phyloP scores from a whole-genome alignment of 129 eudicot genomes.

The Artemisia annua region DNA sequence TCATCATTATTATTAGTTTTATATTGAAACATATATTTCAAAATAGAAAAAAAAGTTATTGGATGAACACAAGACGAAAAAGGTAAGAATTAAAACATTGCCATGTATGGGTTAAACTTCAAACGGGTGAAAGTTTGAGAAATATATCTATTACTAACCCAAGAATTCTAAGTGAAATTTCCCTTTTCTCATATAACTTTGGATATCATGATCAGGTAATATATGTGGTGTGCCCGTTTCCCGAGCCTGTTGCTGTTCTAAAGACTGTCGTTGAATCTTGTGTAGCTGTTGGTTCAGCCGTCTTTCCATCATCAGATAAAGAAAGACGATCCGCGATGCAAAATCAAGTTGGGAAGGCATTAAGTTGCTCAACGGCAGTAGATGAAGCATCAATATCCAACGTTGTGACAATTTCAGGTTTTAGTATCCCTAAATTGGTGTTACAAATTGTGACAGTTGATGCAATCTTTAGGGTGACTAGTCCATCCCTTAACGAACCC shows the following conservation, averaged over 20 bases:
- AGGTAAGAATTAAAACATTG: no score
- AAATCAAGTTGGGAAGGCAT: conserved; percentile 91
- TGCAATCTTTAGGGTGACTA: conserved; percentile 94
- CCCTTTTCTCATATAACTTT: not conserved
- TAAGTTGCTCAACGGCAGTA: conserved; percentile 77
- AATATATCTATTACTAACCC: not conserved
- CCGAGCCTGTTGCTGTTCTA: conserved; percentile 85
- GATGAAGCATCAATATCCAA: conserved; percentile 94
- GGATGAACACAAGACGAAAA: no score
- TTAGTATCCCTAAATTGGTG: conserved; percentile 81
- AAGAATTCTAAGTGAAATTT: not conserved
- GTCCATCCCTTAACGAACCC: conserved; percentile 74
- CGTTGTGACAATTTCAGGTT: conserved; percentile 79
- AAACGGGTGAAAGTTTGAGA: no score
- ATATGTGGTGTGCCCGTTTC: conserved; percentile 97
- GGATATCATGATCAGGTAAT: conserved; percentile 58
- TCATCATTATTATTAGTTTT: no score
- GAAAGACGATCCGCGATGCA: conserved; percentile 77
- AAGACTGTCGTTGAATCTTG: conserved; percentile 84
- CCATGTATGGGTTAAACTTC: no score
- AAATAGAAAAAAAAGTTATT: no score
- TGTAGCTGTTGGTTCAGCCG: conserved; percentile 73
- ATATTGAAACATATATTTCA: no score
- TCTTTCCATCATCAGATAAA: conserved; percentile 73
- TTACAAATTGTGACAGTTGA: conserved; percentile 86